Evolutionary conservation across 2,329 filamentous ascomycete genomes (phyloP).

Genomic region (Corinectria fuckeliana): DNA sequence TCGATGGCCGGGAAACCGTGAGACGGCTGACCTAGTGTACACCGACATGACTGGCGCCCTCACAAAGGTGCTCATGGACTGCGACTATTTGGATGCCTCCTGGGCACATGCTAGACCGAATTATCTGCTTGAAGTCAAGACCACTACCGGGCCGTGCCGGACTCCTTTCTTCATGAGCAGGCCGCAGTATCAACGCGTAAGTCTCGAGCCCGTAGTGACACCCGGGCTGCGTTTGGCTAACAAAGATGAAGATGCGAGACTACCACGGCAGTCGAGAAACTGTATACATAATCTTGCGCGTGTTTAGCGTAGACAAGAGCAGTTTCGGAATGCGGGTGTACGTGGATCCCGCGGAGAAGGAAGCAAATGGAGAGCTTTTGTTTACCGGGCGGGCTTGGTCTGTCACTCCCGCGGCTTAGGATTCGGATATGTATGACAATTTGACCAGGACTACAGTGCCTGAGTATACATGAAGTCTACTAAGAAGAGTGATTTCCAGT

Average conservation of each 20-base stretch:
- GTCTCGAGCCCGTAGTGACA: constrained; percentile 14
- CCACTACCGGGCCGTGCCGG: constrained; percentile 45
- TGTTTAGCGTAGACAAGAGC: background rate
- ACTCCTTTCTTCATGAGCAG: constrained; percentile 54
- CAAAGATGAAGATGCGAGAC: background rate
- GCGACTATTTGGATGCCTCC: constrained; percentile 37
- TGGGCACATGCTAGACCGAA: constrained; percentile 38
- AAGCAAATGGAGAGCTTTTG: background rate
- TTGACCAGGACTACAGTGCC: background rate
- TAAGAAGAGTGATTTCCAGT: background rate
- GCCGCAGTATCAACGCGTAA: constrained; percentile 48
- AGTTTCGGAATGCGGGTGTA: constrained; percentile 2
- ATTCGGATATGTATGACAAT: background rate
- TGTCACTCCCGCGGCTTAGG: background rate
- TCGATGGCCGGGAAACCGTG: constrained; percentile 44
- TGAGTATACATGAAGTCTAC: background rate
- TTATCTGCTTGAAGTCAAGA: constrained; percentile 59
- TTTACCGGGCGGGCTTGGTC: constrained; percentile 11
- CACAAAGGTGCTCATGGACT: constrained; percentile 43
- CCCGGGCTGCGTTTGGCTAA: background rate
- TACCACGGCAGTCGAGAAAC: background rate
- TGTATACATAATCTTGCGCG: constrained; percentile 7
- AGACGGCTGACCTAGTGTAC: constrained; percentile 56
- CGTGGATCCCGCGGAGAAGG: background rate
- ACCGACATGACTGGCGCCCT: constrained; percentile 41